Percentiles rank a stretch among this genome's conserved stretches.
Evolutionary conservation across 768 basidiomycete species (phyloP).

Genomic region (Tulasnella sp.): DNA sequence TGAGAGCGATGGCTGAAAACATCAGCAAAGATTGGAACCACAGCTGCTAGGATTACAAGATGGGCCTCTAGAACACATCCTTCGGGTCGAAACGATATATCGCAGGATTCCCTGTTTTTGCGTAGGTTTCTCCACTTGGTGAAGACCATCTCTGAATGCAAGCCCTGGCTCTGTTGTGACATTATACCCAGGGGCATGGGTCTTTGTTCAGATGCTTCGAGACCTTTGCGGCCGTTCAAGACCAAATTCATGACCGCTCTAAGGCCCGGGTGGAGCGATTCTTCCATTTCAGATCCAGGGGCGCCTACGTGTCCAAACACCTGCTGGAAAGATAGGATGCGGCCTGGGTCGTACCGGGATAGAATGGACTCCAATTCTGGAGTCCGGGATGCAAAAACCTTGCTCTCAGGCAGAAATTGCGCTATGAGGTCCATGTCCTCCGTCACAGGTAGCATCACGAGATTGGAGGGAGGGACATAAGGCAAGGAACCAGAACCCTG

Average conservation of each 20-base stretch:
- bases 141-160: not conserved
- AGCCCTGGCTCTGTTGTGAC: not conserved
- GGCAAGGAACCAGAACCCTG: not conserved
- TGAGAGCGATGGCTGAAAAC: not conserved
- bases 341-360: not conserved
- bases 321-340: not conserved
- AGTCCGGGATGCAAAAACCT: not conserved
- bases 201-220: not conserved
- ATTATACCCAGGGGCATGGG: no score
- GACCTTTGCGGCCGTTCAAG: not conserved
- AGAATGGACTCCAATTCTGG: not conserved
- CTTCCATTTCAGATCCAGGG: not conserved
- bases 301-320: not conserved
- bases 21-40: not conserved
- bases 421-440: not conserved
- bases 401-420: not conserved
- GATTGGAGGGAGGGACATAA: not conserved
- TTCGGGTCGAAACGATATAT: not conserved
- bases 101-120: not conserved
- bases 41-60: conserved; percentile 4
- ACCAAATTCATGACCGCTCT: not conserved
- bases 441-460: conserved; percentile 8
- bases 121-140: not conserved
- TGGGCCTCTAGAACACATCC: not conserved
- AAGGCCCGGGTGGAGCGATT: not conserved